Evolutionary conservation across 129 eudicot species (phyloP), one percentile per base, ranked within the genome.

Genomic region (Helichrysum umbraculigerum): DNA sequence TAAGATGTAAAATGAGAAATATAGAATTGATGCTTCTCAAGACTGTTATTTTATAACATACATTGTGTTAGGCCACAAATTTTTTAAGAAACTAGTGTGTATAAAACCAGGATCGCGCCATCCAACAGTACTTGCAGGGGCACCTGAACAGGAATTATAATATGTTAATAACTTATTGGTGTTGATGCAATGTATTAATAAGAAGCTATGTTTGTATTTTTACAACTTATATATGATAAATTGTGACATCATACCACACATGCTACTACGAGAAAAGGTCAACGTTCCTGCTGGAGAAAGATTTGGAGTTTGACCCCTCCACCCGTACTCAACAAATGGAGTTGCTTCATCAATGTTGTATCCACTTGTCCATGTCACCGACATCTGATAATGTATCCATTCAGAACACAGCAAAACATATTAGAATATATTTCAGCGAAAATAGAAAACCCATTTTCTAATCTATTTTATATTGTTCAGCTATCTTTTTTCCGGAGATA

Each of bases 81-180:
- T 84, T 76, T 84, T 86, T 47, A 91, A 78, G 78, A 91, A 84
- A 69, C 95, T 88, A 19, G 96, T 88, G 73, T 91, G 95, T 71
- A 88, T 85, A 82, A 81, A 91, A 44, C 97, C 97, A 60, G 97
- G 97, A 78, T 91, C 95, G 42, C 95, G 92, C 97, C 97, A 91
- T 54, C 95, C 97, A 79, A 91, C 94, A 0, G 97, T 88, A 12
- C 92, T 76, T 74, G 97, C 97, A 42, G 97, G 97, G 74, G 87
- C 64, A 50, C 91, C 97, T 91, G 74, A 51, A 81, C 16, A 25
- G 56, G 33, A 76, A 52, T 12, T 12, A 44, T 44, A 3, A 11
- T 44, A 44, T 11, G 16, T 44, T 44, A 0, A 11, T 44, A 44
- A 44, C 52, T 44, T 44, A 12, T 12, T 44, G 52, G 52, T 44